A percentile compares a stretch with the other conserved stretches of the same genome.
These are phyloP conservation scores for Beauveria rudraprayagi DNA, from an alignment of 2,329 filamentous ascomycete genomes.

Conservation along the genomic window DNA sequence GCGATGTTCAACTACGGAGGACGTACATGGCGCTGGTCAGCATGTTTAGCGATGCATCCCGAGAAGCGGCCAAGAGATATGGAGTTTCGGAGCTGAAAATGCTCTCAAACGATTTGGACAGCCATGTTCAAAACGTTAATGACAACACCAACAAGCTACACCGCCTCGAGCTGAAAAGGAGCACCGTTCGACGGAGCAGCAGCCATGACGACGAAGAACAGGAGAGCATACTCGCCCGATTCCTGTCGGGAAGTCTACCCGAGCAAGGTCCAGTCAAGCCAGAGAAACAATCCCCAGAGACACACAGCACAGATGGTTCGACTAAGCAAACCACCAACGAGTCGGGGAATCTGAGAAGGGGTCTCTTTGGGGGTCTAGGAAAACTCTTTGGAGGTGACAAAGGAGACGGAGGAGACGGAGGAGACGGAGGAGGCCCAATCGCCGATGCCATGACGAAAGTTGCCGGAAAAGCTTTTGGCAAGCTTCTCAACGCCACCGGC, in stretches of 20 bases:
- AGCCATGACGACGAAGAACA: too few relatives aligned
- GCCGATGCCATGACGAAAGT: conserved; percentile 3
- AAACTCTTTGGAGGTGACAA: neutral
- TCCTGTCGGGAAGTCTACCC: neutral
- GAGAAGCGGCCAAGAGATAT: conserved; percentile 9
- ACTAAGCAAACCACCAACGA: neutral
- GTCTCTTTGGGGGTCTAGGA: neutral
- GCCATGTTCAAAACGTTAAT: conserved; percentile 11
- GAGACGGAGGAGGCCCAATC: neutral
- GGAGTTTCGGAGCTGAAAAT: conserved; percentile 11
- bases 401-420: neutral
- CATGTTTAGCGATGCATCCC: conserved; percentile 14
- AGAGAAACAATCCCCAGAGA: neutral
- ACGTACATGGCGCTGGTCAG: conserved; percentile 14
- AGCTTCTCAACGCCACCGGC: conserved; percentile 4
- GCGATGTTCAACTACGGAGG: conserved; percentile 10
- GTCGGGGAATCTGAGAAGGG: neutral
- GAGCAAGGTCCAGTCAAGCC: neutral
- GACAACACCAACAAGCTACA: conserved; percentile 10
- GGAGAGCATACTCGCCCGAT: neutral
- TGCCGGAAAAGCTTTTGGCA: neutral
- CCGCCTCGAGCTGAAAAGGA: conserved; percentile 7
- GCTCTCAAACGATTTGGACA: conserved; percentile 12
- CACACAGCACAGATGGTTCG: neutral
- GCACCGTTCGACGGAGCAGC: neutral